Percentiles rank a stretch among this genome's conserved stretches.
These are phyloP conservation scores for Eutrema yunnanense DNA, from an alignment of 345 rosid genomes.

Conservation along the genomic window DNA sequence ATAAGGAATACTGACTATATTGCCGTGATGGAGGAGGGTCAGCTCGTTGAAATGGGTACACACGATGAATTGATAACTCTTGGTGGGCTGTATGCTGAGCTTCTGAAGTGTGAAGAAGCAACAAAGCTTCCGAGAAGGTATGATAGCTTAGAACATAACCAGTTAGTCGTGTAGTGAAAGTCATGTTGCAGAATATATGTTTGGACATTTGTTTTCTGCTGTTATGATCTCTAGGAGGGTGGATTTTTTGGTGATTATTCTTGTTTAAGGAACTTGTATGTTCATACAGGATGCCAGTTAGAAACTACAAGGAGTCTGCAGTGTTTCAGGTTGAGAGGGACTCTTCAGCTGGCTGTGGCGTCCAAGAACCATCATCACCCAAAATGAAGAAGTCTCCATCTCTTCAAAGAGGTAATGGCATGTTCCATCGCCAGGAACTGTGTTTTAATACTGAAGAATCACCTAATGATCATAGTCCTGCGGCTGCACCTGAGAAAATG, in stretches of 20 bases:
- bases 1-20: slow-evolving; percentile 94
- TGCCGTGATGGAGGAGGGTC: slow-evolving; percentile 98
- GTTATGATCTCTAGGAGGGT: neutral
- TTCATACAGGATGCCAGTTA: slow-evolving; percentile 82
- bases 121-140: slow-evolving; percentile 97
- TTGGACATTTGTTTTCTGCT: neutral
- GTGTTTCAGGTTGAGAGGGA: slow-evolving; percentile 80
- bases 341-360: slow-evolving; percentile 70
- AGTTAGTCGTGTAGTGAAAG: neutral
- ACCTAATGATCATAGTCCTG: slow-evolving; percentile 63
- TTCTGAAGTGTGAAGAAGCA: slow-evolving; percentile 94
- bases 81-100: slow-evolving; percentile 86
- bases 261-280: slow-evolving; percentile 5
- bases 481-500: slow-evolving; percentile 49
- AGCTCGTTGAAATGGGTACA: slow-evolving; percentile 96
- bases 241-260: slow-evolving; percentile 10
- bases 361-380: slow-evolving; percentile 83
- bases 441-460: slow-evolving; percentile 60
- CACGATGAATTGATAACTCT: slow-evolving; percentile 74
- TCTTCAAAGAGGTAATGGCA: slow-evolving; percentile 69
- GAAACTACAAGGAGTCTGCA: slow-evolving; percentile 55
- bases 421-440: slow-evolving; percentile 50
- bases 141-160: neutral
- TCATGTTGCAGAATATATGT: neutral
- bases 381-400: slow-evolving; percentile 82